These are phyloP conservation scores for Protomyces gravidus DNA, from an alignment of 1,139 yeast species.

Conservation along the genomic window DNA sequence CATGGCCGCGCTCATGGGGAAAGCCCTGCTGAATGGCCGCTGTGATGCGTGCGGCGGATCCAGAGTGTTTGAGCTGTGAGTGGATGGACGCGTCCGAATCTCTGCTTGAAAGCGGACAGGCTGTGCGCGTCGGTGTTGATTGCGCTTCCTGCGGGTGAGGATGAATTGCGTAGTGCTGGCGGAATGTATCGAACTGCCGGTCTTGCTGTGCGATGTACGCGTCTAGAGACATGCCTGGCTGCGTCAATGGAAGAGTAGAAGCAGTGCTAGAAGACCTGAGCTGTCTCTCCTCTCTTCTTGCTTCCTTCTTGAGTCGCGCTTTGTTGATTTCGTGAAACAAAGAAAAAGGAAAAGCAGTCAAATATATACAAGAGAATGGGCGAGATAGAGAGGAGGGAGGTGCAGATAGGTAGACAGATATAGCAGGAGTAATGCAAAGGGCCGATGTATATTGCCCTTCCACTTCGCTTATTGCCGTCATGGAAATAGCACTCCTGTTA, in stretches of 20 bases:
- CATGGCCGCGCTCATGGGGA: not conserved
- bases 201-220: constrained; percentile 21
- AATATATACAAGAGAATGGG: too few relatives aligned
- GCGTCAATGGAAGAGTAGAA: too few relatives aligned
- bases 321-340: too few relatives aligned
- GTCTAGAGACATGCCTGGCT: constrained; percentile 15
- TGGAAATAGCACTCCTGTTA: too few relatives aligned
- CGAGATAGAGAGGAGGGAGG: too few relatives aligned
- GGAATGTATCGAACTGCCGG: constrained; percentile 20
- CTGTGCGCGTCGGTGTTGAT: not conserved
- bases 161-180: not conserved
- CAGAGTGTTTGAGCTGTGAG: not conserved
- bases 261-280: not conserved
- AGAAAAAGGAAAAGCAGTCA: too few relatives aligned
- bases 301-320: too few relatives aligned
- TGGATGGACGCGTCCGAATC: not conserved
- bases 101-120: not conserved
- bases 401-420: too few relatives aligned
- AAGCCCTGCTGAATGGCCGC: not conserved
- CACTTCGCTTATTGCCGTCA: too few relatives aligned
- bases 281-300: not conserved
- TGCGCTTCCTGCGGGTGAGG: not conserved
- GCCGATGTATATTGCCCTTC: too few relatives aligned
- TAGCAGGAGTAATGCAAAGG: too few relatives aligned
- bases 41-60: not conserved